A percentile compares a stretch with the other conserved stretches of the same genome.
These are phyloP conservation scores for Lentinula aciculospora DNA, from an alignment of 768 basidiomycete genomes.

Conservation along the genomic window DNA sequence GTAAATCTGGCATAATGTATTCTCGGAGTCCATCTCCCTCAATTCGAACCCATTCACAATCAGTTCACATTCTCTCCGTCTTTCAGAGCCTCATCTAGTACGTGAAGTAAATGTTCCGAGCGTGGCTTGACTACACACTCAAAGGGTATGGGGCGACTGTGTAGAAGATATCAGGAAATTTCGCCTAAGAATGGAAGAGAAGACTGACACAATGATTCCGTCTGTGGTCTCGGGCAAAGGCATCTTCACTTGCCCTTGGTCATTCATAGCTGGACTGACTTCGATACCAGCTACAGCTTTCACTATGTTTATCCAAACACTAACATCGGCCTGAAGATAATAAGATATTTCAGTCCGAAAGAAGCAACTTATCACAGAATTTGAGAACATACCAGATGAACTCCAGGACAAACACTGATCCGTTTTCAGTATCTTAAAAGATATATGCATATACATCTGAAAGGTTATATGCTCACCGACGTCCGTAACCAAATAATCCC, in stretches of 20 bases:
- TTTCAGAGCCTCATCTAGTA: slow-evolving; percentile 10
- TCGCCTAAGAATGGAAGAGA: neutral
- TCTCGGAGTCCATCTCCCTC: neutral
- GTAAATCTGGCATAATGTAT: too few species aligned
- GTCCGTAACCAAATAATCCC: slow-evolving; percentile 23
- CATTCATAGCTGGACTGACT: slow-evolving; percentile 15
- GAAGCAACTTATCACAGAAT: neutral
- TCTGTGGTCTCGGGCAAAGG: slow-evolving; percentile 13
- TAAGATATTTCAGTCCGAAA: neutral
- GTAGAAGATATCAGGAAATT: neutral
- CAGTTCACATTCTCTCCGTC: slow-evolving; percentile 5
- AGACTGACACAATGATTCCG: slow-evolving; percentile 15
- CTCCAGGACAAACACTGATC: slow-evolving; percentile 2
- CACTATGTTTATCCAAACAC: slow-evolving; percentile 15
- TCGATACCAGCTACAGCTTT: slow-evolving; percentile 16
- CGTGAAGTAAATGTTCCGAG: slow-evolving; percentile 7
- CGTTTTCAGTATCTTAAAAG: neutral
- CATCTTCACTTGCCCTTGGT: slow-evolving; percentile 14
- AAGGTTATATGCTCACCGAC: slow-evolving; percentile 8
- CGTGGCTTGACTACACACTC: slow-evolving; percentile 13
- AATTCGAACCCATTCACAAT: neutral
- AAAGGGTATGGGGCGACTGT: slow-evolving; percentile 14
- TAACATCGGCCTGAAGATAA: slow-evolving; percentile 14
- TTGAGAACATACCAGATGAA: slow-evolving; percentile 4
- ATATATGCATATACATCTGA: neutral